Evolutionary conservation across 2,329 filamentous ascomycete genomes (phyloP).

Genomic region (Didymella segeticola): DNA sequence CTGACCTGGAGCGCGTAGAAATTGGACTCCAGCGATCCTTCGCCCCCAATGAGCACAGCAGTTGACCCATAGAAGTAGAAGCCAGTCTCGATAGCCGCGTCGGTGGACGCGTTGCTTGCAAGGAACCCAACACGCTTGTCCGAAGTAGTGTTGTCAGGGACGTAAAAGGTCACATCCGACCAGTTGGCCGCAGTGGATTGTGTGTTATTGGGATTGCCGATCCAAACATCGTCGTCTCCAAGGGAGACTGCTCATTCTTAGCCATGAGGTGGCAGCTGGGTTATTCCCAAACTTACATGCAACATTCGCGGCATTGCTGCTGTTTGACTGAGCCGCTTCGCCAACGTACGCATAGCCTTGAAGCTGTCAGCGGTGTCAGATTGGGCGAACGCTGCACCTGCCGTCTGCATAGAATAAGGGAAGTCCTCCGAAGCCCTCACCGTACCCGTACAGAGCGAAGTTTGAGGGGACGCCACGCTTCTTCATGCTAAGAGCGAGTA

Average conservation of each 20-base stretch:
- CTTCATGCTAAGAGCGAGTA: constrained; percentile 21
- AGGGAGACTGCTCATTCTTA: constrained; percentile 17
- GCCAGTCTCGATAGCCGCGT: constrained; percentile 14
- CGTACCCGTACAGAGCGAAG: constrained; percentile 29
- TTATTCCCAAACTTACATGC: constrained; percentile 15
- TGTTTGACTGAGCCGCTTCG: constrained; percentile 20
- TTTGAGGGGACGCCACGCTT: constrained; percentile 13
- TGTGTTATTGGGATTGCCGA: constrained; percentile 26
- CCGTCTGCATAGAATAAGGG: constrained; percentile 29
- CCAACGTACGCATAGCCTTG: constrained; percentile 31
- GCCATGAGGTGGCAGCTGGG: neutral
- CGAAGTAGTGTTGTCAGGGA: constrained; percentile 14
- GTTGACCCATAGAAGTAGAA: constrained; percentile 32
- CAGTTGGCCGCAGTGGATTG: constrained; percentile 14
- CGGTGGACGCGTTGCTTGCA: neutral
- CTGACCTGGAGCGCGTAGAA: constrained; percentile 23
- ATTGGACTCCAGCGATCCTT: constrained; percentile 21
- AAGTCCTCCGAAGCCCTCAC: constrained; percentile 23
- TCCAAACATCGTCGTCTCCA: constrained; percentile 13
- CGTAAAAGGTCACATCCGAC: constrained; percentile 26
- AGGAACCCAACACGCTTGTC: constrained; percentile 28
- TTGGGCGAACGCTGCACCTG: neutral
- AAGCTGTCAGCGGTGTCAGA: neutral
- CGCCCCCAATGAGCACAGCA: constrained; percentile 17
- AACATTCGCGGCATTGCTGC: constrained; percentile 26